Percentiles rank a stretch among this genome's conserved stretches.
Conservation (phyloP, 2,329 filamentous ascomycete species). For the Fusarium irregulare region DNA sequence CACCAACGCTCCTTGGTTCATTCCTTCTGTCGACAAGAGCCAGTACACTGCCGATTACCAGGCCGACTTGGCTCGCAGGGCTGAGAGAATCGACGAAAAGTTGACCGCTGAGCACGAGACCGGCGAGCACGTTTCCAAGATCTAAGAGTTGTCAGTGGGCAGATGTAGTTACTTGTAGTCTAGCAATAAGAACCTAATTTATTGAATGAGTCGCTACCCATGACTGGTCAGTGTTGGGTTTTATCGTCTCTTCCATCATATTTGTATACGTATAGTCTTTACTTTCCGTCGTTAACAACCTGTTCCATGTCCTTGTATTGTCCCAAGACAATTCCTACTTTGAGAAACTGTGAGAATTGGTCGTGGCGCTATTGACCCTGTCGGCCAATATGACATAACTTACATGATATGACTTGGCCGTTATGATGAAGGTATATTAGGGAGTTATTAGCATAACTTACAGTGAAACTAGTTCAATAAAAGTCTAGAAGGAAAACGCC, state of each 20-base stretch:
- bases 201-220: neutral
- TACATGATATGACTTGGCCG: neutral
- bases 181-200: neutral
- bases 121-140: constrained; percentile 11
- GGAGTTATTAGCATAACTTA: neutral
- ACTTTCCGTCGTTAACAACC: neutral
- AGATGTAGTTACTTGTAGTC: neutral
- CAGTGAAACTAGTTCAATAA: neutral
- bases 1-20: constrained; percentile 54
- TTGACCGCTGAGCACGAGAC: constrained; percentile 20
- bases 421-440: neutral
- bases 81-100: constrained; percentile 46
- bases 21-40: constrained; percentile 17
- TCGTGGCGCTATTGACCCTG: no score
- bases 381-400: neutral
- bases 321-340: neutral
- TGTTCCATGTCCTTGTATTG: neutral
- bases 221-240: no score
- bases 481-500: neutral
- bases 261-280: neutral
- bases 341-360: neutral
- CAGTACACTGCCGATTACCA: constrained; percentile 31
- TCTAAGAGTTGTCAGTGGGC: neutral
- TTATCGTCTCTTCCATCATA: neutral
- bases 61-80: constrained; percentile 67